Evolutionary conservation across 106 monocot species (phyloP), one percentile per base, ranked within the genome.

Genomic region (Vanilla planifolia): DNA sequence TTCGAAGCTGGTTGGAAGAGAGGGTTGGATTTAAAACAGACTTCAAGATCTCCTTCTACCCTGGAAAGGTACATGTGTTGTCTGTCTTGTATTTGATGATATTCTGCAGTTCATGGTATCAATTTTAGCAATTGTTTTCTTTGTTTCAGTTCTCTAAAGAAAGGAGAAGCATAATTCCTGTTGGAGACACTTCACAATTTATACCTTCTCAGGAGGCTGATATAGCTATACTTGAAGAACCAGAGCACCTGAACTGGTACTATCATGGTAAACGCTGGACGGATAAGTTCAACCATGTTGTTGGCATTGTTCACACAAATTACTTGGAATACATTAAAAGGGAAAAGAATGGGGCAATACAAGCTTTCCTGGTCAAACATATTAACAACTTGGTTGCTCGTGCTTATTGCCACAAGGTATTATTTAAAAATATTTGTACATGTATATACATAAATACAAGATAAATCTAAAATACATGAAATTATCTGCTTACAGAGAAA

Each of bases 181-280:
- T 82, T 41, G 98, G 98, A 3, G 98, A 99, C 67, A 92, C 98
- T 33, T 76, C 98, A 64, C 79, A 85, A 59, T 99, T 99, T 55
- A 88, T 99, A 73, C 52, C 88, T 34, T 72, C 92, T 26, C 82
- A 72, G 63, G 92, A 85, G 73, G 98, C 92, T 73, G 98, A 99
- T 61, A 92, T 99, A 62, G 98, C 98, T 10, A 92, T 99, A 72
- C 57, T 99, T 13, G 98, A 99, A 75, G 92, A 99, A 66, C 92
- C 98, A 16, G 98, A 99, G 69, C 98, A 99, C 73, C 72, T 99
- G 58, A 99, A 99, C 72, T 99, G 98, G 98, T 99, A 99, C 62
- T 88, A 99, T 73, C 98, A 99, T 76, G 98, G 98, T 8, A 88
- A 75, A 65, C 91, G 92, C 13, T 99, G 98, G 98, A 92, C 98